A percentile compares a stretch with the other conserved stretches of the same genome.
Evolutionary conservation across 2,329 filamentous ascomycete species (phyloP).

Genomic region (Fusarium algeriense): DNA sequence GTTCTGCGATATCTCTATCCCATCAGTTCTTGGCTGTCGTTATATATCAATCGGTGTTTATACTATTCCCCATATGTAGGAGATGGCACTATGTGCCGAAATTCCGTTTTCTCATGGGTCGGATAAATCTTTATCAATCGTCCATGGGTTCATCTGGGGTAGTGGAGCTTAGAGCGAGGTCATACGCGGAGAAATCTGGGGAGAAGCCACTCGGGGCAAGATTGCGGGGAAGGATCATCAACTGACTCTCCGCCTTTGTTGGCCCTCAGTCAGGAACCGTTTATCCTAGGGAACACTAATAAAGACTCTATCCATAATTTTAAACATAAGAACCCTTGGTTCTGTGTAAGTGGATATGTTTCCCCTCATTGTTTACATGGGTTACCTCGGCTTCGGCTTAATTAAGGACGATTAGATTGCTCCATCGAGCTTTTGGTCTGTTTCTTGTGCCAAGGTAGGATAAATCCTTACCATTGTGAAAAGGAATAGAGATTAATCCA

Average conservation of each 20-base stretch:
- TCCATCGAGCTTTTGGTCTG: neutral
- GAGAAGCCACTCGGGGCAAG: neutral
- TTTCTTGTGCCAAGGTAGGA: neutral
- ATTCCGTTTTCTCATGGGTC: neutral
- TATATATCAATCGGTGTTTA: neutral
- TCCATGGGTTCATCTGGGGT: neutral
- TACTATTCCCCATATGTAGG: too few species aligned
- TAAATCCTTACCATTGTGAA: neutral
- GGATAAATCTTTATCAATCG: slow-evolving; percentile 23
- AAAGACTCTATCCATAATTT: neutral
- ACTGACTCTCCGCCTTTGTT: fast-evolving
- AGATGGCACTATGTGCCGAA: neutral
- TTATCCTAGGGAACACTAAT: neutral
- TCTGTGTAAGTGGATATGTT: neutral
- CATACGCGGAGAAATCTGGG: slow-evolving; percentile 22
- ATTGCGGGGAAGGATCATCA: neutral
- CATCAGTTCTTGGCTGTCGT: neutral
- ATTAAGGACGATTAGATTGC: fast-evolving
- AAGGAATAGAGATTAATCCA: too few species aligned
- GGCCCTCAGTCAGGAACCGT: neutral
- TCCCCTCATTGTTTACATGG: neutral
- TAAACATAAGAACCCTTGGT: fast-evolving
- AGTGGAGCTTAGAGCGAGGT: neutral
- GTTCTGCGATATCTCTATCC: too few species aligned
- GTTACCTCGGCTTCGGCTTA: neutral